These are phyloP conservation scores for Margaritispora aquatica DNA, from an alignment of 495 filamentous ascomycete species.

Conservation along the genomic window DNA sequence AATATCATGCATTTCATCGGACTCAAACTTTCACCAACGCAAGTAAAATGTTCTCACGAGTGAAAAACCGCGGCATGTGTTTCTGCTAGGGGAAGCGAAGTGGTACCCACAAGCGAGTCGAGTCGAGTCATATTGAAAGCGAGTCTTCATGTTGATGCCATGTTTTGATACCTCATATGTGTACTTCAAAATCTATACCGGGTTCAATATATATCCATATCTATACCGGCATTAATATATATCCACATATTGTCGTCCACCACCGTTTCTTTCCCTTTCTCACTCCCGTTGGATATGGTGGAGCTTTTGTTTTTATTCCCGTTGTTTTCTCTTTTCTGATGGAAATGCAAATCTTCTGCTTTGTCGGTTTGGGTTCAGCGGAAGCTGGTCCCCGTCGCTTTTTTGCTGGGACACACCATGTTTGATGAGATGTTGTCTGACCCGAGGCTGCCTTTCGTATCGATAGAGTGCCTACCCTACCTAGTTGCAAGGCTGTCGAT, in stretches of 20 bases:
- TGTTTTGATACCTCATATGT: too few species aligned
- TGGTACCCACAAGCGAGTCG: too few species aligned
- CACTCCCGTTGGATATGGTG: neutral
- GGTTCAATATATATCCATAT: neutral
- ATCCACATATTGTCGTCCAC: neutral
- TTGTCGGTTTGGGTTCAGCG: slow-evolving; percentile 5
- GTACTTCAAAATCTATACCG: neutral
- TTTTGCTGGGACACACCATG: neutral
- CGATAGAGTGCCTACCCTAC: too few species aligned
- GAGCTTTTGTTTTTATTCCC: neutral
- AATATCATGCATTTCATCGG: neutral
- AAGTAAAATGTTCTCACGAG: too few species aligned
- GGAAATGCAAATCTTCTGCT: neutral
- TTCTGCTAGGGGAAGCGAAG: too few species aligned
- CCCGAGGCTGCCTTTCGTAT: neutral
- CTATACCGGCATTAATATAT: neutral
- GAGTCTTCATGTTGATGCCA: too few species aligned
- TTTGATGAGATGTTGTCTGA: neutral
- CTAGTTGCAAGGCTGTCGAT: neutral
- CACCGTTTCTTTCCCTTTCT: neutral
- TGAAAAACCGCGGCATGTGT: too few species aligned
- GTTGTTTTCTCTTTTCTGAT: neutral
- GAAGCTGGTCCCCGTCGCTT: slow-evolving; percentile 3
- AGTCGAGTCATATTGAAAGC: too few species aligned
- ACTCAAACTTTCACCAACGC: too few species aligned